phyloP scores from a whole-genome alignment of 805 yeast species.

The Saturnispora bothae region DNA sequence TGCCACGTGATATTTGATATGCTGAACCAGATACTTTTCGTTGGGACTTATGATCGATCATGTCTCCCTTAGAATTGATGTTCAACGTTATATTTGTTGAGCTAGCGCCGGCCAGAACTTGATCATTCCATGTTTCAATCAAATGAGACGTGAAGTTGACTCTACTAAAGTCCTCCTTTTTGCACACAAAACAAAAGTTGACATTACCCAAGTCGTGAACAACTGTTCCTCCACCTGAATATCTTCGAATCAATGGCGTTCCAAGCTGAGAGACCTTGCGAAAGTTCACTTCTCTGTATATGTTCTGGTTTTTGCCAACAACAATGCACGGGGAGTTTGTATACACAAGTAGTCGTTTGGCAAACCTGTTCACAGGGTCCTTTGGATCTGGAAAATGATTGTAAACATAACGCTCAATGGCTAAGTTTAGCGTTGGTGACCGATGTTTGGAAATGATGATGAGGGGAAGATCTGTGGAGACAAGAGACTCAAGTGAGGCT shows the following conservation, averaged over 20 bases:
- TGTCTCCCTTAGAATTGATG: conserved; percentile 75
- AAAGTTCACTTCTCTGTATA: conserved; percentile 77
- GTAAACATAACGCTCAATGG: conserved; percentile 74
- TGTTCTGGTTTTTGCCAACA: conserved; percentile 91
- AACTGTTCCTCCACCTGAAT: conserved; percentile 94
- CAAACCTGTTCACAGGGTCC: conserved; percentile 17
- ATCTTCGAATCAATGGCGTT: conserved; percentile 65
- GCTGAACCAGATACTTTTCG: conserved; percentile 88
- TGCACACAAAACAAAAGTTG: conserved; percentile 72
- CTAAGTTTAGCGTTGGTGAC: conserved; percentile 68
- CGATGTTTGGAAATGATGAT: conserved; percentile 46
- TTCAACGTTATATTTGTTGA: conserved; percentile 22
- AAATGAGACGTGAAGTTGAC: conserved; percentile 34
- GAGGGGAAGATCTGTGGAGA: conserved; percentile 29
- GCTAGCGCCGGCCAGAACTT: too few relatives aligned
- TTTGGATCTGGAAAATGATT: conserved; percentile 42
- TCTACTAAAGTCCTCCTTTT: conserved; percentile 49
- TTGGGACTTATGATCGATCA: conserved; percentile 35
- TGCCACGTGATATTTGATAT: conserved; percentile 69
- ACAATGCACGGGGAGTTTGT: conserved; percentile 80
- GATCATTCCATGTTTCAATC: conserved; percentile 15
- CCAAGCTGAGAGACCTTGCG: conserved; percentile 36
- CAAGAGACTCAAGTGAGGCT: conserved; percentile 12
- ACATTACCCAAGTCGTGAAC: conserved; percentile 88
- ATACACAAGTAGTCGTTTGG: conserved; percentile 59